A percentile compares a stretch with the other conserved stretches of the same genome.
phyloP scores from a whole-genome alignment of 2,329 filamentous ascomycete genomes.

The Graphiopsis chlorocephala region DNA sequence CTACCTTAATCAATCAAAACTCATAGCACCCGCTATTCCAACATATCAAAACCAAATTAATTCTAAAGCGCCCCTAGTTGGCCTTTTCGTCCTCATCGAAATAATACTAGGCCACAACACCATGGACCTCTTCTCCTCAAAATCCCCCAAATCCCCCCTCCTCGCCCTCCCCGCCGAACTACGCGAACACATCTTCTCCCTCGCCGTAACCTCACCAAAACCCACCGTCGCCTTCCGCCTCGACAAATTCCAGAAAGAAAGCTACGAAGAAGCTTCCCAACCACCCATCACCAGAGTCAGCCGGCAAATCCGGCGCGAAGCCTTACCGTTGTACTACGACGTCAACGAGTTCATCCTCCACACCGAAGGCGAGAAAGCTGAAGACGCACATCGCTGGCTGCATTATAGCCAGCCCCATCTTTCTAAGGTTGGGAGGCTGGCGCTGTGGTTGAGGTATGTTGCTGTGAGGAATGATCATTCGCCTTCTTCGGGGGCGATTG shows the following conservation, averaged over 20 bases:
- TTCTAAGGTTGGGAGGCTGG: conserved; percentile 20
- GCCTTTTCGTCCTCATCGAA: neutral
- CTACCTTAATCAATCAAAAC: neutral
- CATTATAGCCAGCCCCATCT: conserved; percentile 23
- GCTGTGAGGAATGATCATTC: conserved; percentile 18
- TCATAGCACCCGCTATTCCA: neutral
- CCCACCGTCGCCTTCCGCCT: conserved; percentile 30
- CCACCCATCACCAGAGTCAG: conserved; percentile 29
- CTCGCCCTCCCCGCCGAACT: conserved; percentile 29
- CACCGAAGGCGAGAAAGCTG: conserved; percentile 29
- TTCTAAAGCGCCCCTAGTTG: neutral
- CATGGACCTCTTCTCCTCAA: conserved; percentile 8
- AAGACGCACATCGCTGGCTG: conserved; percentile 29
- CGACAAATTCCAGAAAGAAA: conserved; percentile 30
- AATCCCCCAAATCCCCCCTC: neutral
- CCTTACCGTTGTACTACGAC: conserved; percentile 30
- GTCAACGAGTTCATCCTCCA: conserved; percentile 32
- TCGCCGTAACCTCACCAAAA: conserved; percentile 24
- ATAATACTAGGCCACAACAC: neutral
- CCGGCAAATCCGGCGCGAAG: conserved; percentile 29
- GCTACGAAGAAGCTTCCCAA: conserved; percentile 27
- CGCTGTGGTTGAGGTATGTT: conserved; percentile 31
- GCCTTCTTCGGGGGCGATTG: conserved; percentile 22
- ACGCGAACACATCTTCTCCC: conserved; percentile 27
- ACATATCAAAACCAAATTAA: neutral